Conservation (phyloP, 768 basidiomycete genomes). For the Thelephora ganbajun region DNA sequence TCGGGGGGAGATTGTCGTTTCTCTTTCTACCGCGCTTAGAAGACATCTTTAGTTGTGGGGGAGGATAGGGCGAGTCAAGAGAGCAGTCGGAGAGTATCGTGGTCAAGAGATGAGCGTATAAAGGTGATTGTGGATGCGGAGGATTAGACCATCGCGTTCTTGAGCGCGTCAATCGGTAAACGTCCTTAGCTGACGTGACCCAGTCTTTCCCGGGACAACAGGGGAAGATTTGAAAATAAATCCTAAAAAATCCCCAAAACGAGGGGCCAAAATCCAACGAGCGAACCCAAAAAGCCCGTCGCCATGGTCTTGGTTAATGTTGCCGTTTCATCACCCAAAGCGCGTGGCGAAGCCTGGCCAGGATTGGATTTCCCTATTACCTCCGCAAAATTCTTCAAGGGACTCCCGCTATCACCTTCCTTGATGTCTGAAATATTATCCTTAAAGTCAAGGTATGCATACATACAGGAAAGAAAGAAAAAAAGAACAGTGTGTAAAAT, state of each 20-base stretch:
- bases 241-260: background rate
- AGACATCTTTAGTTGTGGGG: constrained; percentile 37
- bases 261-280: background rate
- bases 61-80: constrained; percentile 20
- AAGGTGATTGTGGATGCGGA: constrained; percentile 15
- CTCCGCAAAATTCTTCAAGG: too few species aligned
- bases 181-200: background rate
- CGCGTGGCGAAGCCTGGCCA: too few species aligned
- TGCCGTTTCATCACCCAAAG: too few species aligned
- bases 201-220: too few species aligned
- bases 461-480: too few species aligned
- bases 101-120: constrained; percentile 22
- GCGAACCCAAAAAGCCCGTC: background rate
- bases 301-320: background rate
- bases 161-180: constrained; percentile 17
- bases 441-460: too few species aligned
- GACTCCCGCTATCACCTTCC: too few species aligned
- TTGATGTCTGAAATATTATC: too few species aligned
- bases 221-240: too few species aligned
- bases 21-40: constrained; percentile 81
- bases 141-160: constrained; percentile 13
- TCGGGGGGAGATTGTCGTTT: constrained; percentile 67
- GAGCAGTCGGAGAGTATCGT: constrained; percentile 20
- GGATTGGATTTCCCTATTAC: too few species aligned
- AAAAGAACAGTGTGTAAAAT: too few species aligned